Evolutionary conservation across 2,329 filamentous ascomycete species (phyloP), one percentile per base, ranked within the genome.

Genomic region (Ophiocordyceps camponoti-saundersi): DNA sequence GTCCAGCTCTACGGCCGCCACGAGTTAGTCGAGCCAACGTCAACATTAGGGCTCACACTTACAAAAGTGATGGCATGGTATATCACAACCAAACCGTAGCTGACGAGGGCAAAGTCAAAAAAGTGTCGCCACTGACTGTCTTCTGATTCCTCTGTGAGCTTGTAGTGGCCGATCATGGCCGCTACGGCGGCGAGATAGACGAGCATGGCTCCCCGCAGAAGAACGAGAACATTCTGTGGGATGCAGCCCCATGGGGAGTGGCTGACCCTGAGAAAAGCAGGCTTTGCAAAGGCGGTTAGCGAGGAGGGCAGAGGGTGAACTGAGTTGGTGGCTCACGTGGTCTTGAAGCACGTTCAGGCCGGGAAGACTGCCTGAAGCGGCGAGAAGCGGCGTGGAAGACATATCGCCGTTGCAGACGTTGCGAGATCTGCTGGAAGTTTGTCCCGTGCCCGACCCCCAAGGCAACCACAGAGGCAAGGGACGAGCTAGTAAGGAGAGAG

Each of bases 171-270:
- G 10, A 69, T 58, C 55, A 73, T 62, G 47, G 60, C 60, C 13
- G 59, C 62, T 2, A 66, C 59, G 16, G 61, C 64, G 7, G 63
- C 57, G 32, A 74, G 59, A 53, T 73, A 71, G 6, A 58, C 60
- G 20, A 72, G 52, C 12, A 72, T 50, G 3, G 62, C 41, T 12
- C 64, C 62, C 41, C 72, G 68, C 20, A 73, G 52, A 47, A 61
- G 57, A 44, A 71, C 63, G 44, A 75, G 62, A 29, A 61, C 48
- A 43, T 65, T 66, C 50, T 74, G 71, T 23, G 63, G 65, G 44
- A 75, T 65, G 46, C 54, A 62, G 7, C 59, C 53, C 69, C 71
- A 75, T 20, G 71, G 67, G 1, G 72, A 75, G 50, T 74, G 72
- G 40, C 67, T 69, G 44, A 65, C 69, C 53, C 70, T 68, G 15